A percentile compares a stretch with the other conserved stretches of the same genome.
These are phyloP conservation scores for Amoeboradix gromovi DNA, from an alignment of 371 early-diverging fungal species.

Conservation along the genomic window DNA sequence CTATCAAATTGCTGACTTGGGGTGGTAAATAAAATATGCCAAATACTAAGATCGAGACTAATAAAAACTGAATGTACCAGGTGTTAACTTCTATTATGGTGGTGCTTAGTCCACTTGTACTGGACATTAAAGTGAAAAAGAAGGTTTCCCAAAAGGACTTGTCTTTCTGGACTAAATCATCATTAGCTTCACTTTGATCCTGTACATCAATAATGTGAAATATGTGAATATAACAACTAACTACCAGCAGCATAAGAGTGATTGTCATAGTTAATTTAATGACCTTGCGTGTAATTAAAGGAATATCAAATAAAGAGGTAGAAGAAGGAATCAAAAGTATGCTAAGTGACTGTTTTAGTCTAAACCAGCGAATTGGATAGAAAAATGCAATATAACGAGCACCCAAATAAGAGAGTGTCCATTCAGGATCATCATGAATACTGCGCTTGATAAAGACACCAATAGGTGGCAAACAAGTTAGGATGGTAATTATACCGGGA, in stretches of 20 bases:
- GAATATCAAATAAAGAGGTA: slow-evolving; percentile 16
- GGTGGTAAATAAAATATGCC: slow-evolving; percentile 35
- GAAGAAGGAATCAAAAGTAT: slow-evolving; percentile 20
- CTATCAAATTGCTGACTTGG: slow-evolving; percentile 25
- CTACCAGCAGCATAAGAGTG: slow-evolving; percentile 23
- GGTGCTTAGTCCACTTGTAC: slow-evolving; percentile 22
- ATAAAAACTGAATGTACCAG: slow-evolving; percentile 20
- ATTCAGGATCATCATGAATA: slow-evolving; percentile 3
- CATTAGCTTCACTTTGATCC: slow-evolving; percentile 9
- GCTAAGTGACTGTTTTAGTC: slow-evolving; percentile 20
- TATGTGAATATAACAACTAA: slow-evolving; percentile 27
- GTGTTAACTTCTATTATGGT: slow-evolving; percentile 28
- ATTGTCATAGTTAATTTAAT: slow-evolving; percentile 11
- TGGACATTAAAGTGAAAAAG: slow-evolving; percentile 4
- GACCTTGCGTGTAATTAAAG: slow-evolving; percentile 21
- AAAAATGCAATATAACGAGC: slow-evolving; percentile 19
- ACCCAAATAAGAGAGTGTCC: slow-evolving; percentile 17
- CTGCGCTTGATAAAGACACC: too few relatives aligned
- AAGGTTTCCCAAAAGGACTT: not conserved
- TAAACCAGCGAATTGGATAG: slow-evolving; percentile 31
- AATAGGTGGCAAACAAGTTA: too few relatives aligned
- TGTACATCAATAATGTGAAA: slow-evolving; percentile 25
- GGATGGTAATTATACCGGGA: too few relatives aligned
- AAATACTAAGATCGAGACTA: slow-evolving; percentile 30
- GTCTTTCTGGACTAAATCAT: slow-evolving; percentile 23